phyloP scores from a whole-genome alignment of 257 asterid genomes.

The Nicotiana knightiana region DNA sequence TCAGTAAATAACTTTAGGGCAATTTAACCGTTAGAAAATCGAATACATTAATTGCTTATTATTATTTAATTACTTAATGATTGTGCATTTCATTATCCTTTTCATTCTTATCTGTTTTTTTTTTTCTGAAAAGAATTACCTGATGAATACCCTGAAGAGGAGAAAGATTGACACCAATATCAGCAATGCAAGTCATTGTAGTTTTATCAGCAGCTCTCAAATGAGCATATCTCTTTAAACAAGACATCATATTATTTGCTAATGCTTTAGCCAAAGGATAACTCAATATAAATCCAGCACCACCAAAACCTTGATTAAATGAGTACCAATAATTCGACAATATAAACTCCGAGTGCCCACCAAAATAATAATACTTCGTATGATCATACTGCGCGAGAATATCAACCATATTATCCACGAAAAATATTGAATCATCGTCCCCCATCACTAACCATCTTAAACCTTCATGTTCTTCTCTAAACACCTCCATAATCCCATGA shows the following conservation, averaged over 20 bases:
- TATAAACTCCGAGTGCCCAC: conserved; percentile 44
- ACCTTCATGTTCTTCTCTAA: conserved; percentile 30
- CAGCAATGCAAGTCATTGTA: conserved; percentile 46
- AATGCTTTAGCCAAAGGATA: conserved; percentile 50
- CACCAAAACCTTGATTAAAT: conserved; percentile 62
- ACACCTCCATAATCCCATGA: conserved; percentile 51
- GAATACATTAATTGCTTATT: background rate
- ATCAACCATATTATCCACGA: conserved; percentile 51
- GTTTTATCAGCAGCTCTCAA: conserved; percentile 44
- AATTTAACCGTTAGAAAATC: background rate
- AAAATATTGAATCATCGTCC: conserved; percentile 67
- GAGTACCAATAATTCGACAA: conserved; percentile 42
- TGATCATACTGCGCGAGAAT: conserved; percentile 43
- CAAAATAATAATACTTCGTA: conserved; percentile 36
- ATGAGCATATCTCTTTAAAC: conserved; percentile 37
- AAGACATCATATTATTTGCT: conserved; percentile 35
- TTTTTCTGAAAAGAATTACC: conserved; percentile 17
- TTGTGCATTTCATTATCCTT: too few species aligned
- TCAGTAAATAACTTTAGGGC: background rate
- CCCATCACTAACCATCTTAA: conserved; percentile 69
- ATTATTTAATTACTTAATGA: background rate
- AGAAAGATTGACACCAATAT: conserved; percentile 51
- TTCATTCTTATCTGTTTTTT: too few species aligned
- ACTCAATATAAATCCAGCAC: conserved; percentile 61
- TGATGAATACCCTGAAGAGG: conserved; percentile 55